These are phyloP conservation scores for Phanerochaete sordida DNA, from an alignment of 768 basidiomycete species.

Conservation along the genomic window DNA sequence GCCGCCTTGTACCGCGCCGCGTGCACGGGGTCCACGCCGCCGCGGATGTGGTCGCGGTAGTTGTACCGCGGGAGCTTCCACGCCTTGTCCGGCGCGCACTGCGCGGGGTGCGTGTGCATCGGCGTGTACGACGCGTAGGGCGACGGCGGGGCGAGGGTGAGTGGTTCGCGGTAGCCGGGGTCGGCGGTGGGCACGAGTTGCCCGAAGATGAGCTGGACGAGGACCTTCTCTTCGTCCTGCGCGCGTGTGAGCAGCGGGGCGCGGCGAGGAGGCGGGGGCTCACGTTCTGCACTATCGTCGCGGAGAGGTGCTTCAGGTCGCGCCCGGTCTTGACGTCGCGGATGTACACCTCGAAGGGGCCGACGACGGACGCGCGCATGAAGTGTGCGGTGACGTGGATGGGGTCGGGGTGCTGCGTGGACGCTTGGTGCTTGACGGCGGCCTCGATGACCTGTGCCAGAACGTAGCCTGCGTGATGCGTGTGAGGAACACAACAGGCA, in stretches of 20 bases:
- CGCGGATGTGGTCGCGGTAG: constrained; percentile 31
- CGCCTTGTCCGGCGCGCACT: constrained; percentile 19
- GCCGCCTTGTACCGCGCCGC: constrained; percentile 33
- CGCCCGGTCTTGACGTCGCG: constrained; percentile 45
- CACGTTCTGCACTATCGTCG: constrained; percentile 59
- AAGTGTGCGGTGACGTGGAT: constrained; percentile 62
- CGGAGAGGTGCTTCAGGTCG: constrained; percentile 54
- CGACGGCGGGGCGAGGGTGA: constrained; percentile 45
- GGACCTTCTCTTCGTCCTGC: constrained; percentile 45
- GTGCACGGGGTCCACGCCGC: constrained; percentile 41
- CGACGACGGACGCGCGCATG: constrained; percentile 39
- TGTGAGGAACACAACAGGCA: neutral
- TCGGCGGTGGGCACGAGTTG: constrained; percentile 31
- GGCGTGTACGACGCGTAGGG: constrained; percentile 59
- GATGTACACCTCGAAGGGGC: constrained; percentile 45
- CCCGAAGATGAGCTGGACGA: constrained; percentile 56
- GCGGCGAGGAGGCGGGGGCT: constrained; percentile 3
- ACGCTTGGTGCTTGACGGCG: constrained; percentile 47
- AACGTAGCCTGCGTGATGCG: constrained; percentile 45
- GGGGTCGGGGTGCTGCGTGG: constrained; percentile 48
- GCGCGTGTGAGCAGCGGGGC: neutral
- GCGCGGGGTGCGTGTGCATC: constrained; percentile 49
- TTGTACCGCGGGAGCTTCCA: constrained; percentile 29
- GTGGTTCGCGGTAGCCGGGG: constrained; percentile 14
- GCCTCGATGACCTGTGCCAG: constrained; percentile 54